phyloP scores from a whole-genome alignment of 257 asterid species.

The Primulina huaijiensis region DNA sequence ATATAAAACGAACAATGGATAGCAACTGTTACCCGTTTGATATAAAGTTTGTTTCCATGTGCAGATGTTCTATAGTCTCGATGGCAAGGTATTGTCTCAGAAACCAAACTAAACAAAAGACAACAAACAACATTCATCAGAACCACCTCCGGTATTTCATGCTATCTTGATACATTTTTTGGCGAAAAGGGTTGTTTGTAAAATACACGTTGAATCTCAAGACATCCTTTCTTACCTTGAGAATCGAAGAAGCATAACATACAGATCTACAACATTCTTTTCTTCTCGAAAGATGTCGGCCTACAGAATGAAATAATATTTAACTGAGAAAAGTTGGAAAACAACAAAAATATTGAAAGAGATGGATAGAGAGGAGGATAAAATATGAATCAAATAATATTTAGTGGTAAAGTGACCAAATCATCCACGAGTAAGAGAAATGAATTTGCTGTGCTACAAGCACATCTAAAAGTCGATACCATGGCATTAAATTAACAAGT shows the following conservation, averaged over 20 bases:
- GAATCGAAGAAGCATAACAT: constrained; percentile 88
- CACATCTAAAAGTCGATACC: constrained; percentile 16
- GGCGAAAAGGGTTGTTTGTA: constrained; percentile 10
- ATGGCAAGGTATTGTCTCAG: constrained; percentile 93
- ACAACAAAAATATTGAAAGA: constrained; percentile 16
- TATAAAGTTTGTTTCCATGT: constrained; percentile 53
- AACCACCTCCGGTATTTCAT: constrained; percentile 27
- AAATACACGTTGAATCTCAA: constrained; percentile 16
- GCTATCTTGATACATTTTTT: constrained; percentile 17
- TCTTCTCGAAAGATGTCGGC: constrained; percentile 90
- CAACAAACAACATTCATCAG: constrained; percentile 29
- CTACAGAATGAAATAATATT: constrained; percentile 38
- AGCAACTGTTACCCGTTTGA: constrained; percentile 46
- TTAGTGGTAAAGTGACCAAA: constrained; percentile 3
- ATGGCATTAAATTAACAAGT: neutral
- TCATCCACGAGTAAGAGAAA: constrained; percentile 2
- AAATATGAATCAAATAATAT: constrained; percentile 6
- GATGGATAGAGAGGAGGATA: neutral
- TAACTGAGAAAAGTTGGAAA: constrained; percentile 25
- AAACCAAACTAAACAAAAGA: constrained; percentile 69
- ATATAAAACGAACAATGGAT: constrained; percentile 13
- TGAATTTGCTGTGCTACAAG: neutral
- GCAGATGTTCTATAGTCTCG: constrained; percentile 65
- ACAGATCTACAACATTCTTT: constrained; percentile 71
- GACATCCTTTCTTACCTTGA: constrained; percentile 68